Conservation (phyloP, 176 grass and related monocot species). For the Cymbopogon citratus region DNA sequence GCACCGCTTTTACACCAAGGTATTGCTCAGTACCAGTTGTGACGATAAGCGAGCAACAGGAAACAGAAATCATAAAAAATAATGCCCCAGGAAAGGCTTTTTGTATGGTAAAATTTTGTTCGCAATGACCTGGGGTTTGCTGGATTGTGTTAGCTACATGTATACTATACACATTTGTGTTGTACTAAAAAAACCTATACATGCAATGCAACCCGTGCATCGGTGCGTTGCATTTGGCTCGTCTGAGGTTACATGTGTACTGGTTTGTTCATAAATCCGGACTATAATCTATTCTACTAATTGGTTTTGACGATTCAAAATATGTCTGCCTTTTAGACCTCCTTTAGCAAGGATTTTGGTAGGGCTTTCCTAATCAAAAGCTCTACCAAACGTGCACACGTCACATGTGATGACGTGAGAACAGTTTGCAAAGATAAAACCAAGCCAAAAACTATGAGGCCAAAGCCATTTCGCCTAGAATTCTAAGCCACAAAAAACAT, state of each 20-base stretch:
- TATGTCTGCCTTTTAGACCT: neutral
- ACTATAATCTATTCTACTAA: neutral
- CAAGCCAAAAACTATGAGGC: neutral
- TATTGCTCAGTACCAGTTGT: constrained; percentile 8
- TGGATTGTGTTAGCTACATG: neutral
- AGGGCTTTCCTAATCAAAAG: neutral
- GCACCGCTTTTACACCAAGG: neutral
- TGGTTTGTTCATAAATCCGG: neutral
- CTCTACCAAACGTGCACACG: neutral
- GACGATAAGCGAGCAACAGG: neutral
- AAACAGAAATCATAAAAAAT: neutral
- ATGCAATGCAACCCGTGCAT: constrained; percentile 9
- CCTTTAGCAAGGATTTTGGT: neutral
- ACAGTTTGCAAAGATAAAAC: neutral
- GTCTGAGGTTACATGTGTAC: neutral
- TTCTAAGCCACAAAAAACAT: neutral
- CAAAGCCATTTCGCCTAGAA: neutral
- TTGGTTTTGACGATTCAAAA: neutral
- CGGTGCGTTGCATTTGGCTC: neutral
- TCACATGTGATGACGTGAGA: no score
- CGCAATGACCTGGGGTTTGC: neutral
- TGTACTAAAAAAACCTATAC: neutral
- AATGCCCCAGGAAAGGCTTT: neutral
- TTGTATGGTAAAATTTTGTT: constrained; percentile 25
- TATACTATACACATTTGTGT: constrained; percentile 4